Percentiles rank a stretch among this genome's conserved stretches.
Evolutionary conservation across 495 filamentous ascomycete genomes (phyloP).

Genomic region (Annulohypoxylon nitens): DNA sequence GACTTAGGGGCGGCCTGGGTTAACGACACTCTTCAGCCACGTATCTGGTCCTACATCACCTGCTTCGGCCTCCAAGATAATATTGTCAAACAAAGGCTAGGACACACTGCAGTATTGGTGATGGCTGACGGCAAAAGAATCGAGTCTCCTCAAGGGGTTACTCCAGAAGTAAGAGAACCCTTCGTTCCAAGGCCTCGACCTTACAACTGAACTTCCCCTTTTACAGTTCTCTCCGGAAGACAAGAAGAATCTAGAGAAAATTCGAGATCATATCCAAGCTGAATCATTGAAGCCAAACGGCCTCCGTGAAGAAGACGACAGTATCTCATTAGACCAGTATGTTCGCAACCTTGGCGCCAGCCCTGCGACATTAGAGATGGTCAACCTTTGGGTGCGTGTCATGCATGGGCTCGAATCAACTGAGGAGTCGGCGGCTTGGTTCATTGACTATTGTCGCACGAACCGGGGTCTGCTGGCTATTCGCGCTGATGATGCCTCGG

Average conservation of each 20-base stretch:
- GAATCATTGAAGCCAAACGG: conserved; percentile 48
- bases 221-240: conserved; percentile 41
- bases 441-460: conserved; percentile 63
- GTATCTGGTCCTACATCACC: conserved; percentile 54
- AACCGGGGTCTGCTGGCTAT: conserved; percentile 60
- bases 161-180: conserved; percentile 5
- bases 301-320: conserved; percentile 31
- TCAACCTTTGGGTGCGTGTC: conserved; percentile 56
- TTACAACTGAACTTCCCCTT: neutral
- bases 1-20: conserved; percentile 68
- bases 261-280: conserved; percentile 46
- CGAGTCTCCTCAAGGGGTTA: conserved; percentile 10
- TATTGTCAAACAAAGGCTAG: conserved; percentile 54
- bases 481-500: conserved; percentile 55
- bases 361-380: conserved; percentile 44
- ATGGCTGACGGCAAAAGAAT: conserved; percentile 6
- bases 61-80: conserved; percentile 57
- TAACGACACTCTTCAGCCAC: conserved; percentile 63
- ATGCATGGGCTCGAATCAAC: conserved; percentile 61
- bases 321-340: conserved; percentile 46
- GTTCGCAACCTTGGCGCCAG: conserved; percentile 45
- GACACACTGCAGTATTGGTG: conserved; percentile 4
- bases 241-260: conserved; percentile 48
- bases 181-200: neutral
- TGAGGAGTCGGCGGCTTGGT: conserved; percentile 60